Conservation (phyloP, 257 asterid genomes). For the Salvia hispanica region DNA sequence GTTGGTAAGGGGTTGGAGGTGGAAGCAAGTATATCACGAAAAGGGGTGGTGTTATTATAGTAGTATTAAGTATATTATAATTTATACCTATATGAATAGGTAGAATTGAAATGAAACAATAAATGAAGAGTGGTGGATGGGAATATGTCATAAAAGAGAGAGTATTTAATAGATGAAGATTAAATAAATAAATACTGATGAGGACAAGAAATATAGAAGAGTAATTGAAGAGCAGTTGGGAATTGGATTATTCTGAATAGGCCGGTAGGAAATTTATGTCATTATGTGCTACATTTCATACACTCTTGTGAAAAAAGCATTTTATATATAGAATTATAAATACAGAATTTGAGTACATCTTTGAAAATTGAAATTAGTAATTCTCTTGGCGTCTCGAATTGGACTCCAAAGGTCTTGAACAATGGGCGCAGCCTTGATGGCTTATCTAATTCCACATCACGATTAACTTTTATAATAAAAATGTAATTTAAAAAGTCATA, state of each 20-base stretch:
- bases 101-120: background rate
- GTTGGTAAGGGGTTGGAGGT: background rate
- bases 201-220: constrained; percentile 32
- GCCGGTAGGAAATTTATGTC: constrained; percentile 34
- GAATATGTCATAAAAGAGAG: constrained; percentile 30
- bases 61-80: background rate
- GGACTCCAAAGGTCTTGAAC: no score
- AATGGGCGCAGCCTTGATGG: no score
- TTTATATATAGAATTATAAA: no score
- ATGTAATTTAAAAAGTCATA: no score
- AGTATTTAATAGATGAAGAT: constrained; percentile 13
- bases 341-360: no score
- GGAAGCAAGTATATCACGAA: constrained; percentile 14
- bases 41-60: background rate
- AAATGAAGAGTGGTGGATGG: constrained; percentile 34
- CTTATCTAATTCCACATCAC: no score
- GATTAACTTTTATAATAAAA: no score
- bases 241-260: constrained; percentile 27
- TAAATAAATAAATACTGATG: constrained; percentile 1
- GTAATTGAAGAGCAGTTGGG: constrained; percentile 21
- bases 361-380: no score
- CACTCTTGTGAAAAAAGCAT: no score
- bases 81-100: background rate
- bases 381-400: no score
- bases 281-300: constrained; percentile 6